phyloP scores from a whole-genome alignment of 2,329 filamentous ascomycete genomes.

The Lasiodiplodia hormozganensis region DNA sequence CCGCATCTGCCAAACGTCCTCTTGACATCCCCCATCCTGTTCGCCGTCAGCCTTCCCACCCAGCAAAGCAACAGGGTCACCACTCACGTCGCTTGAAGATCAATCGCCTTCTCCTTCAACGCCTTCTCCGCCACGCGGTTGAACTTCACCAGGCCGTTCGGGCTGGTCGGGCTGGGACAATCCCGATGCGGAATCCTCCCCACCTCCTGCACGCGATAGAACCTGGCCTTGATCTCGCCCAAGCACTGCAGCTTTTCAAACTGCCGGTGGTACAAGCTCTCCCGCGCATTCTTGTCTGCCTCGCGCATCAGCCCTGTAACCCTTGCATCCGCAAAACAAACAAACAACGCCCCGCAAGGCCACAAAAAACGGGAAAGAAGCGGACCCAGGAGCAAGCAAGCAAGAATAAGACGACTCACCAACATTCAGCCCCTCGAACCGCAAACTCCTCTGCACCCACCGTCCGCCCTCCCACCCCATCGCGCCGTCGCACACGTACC shows the following conservation, averaged over 20 bases:
- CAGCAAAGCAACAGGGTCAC: neutral
- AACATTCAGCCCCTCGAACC: slow-evolving; percentile 8
- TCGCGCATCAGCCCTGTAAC: neutral
- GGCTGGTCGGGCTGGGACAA: slow-evolving; percentile 6
- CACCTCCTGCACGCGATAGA: slow-evolving; percentile 17
- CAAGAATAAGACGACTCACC: neutral
- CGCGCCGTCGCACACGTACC: slow-evolving; percentile 20
- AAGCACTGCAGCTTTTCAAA: slow-evolving; percentile 12
- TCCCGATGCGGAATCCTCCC: slow-evolving; percentile 14
- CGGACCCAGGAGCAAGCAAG: neutral
- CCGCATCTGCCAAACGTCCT: slow-evolving; percentile 20
- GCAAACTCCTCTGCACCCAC: slow-evolving; percentile 17
- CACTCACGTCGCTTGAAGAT: slow-evolving; percentile 14
- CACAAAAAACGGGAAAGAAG: neutral
- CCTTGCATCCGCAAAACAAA: neutral
- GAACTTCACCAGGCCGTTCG: slow-evolving; percentile 21
- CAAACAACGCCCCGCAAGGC: neutral
- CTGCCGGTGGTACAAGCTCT: slow-evolving; percentile 8
- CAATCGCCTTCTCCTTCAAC: slow-evolving; percentile 5
- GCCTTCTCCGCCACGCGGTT: slow-evolving; percentile 10
- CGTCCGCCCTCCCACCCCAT: slow-evolving; percentile 6
- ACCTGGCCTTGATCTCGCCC: slow-evolving; percentile 16
- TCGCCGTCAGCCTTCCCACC: neutral
- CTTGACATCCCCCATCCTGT: slow-evolving; percentile 16
- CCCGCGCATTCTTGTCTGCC: slow-evolving; percentile 15